phyloP scores from a whole-genome alignment of 129 eudicot genomes.

The Pseudognaphalium luteoalbum region DNA sequence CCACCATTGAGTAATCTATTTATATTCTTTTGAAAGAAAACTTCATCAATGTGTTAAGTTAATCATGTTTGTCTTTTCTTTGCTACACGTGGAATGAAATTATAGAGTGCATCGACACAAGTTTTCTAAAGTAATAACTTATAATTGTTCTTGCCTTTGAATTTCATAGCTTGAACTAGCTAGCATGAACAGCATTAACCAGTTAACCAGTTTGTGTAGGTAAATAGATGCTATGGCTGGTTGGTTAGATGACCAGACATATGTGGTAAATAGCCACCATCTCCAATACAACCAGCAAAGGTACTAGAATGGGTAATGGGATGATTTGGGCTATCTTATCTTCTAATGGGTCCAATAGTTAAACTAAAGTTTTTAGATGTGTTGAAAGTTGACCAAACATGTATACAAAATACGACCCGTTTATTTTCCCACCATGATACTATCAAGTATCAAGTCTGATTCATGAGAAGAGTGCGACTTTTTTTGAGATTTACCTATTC shows the following conservation, averaged over 20 bases:
- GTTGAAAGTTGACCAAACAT: background rate
- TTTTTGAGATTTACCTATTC: background rate
- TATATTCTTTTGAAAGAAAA: background rate
- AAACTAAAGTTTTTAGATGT: background rate
- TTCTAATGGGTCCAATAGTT: background rate
- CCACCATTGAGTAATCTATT: conserved; percentile 5
- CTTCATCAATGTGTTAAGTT: background rate
- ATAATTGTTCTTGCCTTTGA: background rate
- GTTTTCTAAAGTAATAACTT: background rate
- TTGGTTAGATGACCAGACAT: background rate
- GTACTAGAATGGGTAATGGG: background rate
- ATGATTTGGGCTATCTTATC: background rate
- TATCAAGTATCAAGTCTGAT: background rate
- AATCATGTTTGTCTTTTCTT: background rate
- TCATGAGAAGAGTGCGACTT: background rate
- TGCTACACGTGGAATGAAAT: background rate
- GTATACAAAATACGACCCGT: background rate
- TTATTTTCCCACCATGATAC: background rate
- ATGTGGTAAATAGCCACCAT: background rate
- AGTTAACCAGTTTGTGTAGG: background rate
- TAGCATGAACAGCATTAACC: background rate
- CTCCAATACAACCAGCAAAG: background rate
- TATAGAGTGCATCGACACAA: background rate
- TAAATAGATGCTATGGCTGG: background rate
- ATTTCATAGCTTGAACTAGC: background rate